A percentile compares a stretch with the other conserved stretches of the same genome.
phyloP scores from a whole-genome alignment of 495 filamentous ascomycete genomes.

The Aspergillus cavernicola region DNA sequence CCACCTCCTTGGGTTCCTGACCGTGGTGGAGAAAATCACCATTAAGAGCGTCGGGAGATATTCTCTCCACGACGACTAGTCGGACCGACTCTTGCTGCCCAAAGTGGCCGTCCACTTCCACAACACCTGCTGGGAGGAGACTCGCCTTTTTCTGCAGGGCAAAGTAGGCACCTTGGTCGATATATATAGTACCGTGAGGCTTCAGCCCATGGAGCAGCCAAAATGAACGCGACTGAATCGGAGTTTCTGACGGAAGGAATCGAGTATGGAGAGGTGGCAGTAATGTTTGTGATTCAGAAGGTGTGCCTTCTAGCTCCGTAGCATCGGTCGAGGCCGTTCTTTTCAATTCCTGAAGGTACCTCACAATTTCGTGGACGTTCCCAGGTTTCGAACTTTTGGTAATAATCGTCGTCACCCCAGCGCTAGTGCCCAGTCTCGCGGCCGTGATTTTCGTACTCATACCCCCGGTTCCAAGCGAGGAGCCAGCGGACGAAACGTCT shows the following conservation, averaged over 20 bases:
- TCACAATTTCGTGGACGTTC: constrained; percentile 86
- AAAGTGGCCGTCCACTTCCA: constrained; percentile 83
- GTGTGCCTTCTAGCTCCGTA: constrained; percentile 17
- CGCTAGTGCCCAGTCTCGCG: constrained; percentile 87
- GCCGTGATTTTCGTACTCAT: constrained; percentile 98
- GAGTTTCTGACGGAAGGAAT: constrained; percentile 81
- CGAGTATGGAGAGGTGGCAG: constrained; percentile 79
- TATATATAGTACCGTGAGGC: constrained; percentile 86
- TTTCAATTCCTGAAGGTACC: constrained; percentile 64
- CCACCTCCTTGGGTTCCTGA: constrained; percentile 68
- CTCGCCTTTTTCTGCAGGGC: constrained; percentile 79
- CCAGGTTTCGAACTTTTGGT: constrained; percentile 86
- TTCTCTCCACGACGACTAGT: constrained; percentile 66
- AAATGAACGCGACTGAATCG: constrained; percentile 89
- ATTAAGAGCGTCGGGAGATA: constrained; percentile 36
- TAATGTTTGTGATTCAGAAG: constrained; percentile 14
- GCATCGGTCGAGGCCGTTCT: constrained; percentile 15
- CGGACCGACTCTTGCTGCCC: constrained; percentile 89
- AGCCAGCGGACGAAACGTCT: constrained; percentile 88
- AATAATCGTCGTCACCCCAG: constrained; percentile 93
- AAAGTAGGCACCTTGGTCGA: constrained; percentile 80
- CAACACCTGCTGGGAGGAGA: constrained; percentile 86
- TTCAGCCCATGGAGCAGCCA: constrained; percentile 95
- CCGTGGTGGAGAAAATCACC: constrained; percentile 42
- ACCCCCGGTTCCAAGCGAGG: constrained; percentile 87